Base-by-base conservation (phyloP, 768 basidiomycete genomes). In the Amanita rimosa region DNA sequence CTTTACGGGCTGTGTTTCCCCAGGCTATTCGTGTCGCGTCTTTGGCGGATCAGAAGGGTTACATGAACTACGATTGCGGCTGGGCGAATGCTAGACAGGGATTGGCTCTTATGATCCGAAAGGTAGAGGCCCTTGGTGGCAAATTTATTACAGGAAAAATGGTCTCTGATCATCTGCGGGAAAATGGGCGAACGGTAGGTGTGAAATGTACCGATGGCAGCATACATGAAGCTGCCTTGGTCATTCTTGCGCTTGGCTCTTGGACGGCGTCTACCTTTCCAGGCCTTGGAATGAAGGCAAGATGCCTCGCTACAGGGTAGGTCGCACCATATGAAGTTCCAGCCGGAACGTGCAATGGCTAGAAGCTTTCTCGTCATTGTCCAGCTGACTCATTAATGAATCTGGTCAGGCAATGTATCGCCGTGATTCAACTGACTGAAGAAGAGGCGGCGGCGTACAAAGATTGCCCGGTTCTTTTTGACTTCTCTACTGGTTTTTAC, bases 221-320 rank as follows among this genome's bases (percentile, higher is more conserved):
- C 2, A 53, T 60, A 9, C 74, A 79, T 54, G 55, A 65, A 13
- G 85, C 81, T 1, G 75, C 81, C 46, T 54, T 79, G 41, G 73
- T 90, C 6, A 67, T 95, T 24, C 61, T 93, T 29, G 79, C 88
- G 6, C 68, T 80, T 11, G 91, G 92, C 19, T 76, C 84, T 4
- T 96, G 94, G 95, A 92, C 91, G 1, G 78, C 87, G 7, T 82
- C 83, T 1, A 62, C 81, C 1, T 89, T 94, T 59, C 79, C 82
- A 6, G 73, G 74, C 34, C 62, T 82, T 7, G 62, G 67, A 10
- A 58, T 85, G 34, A 66, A 71, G 13, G 59, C 65, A 2, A 67
- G 63, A 19, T 82, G 82, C 53, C 64, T 82, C 6, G 88, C 94
- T 1, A 93, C 89, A 16, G 94, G 93, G 92, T 92, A 54, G 59